Evolutionary conservation across 305 asterid species (phyloP).

Genomic region (Plantago lanceolata): DNA sequence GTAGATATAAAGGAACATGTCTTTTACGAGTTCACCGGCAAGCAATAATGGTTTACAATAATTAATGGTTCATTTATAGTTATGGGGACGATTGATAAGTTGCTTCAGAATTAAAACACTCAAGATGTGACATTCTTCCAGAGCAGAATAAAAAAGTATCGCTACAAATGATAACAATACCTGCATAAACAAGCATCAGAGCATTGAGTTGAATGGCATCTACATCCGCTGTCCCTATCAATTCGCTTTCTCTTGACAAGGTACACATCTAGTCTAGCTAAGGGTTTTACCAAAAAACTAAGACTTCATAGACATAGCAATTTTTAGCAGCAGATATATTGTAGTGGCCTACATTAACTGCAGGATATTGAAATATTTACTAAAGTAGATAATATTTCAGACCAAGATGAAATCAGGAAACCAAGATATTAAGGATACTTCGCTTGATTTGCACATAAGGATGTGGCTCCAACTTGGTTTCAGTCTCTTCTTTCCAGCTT

Average conservation of each 20-base stretch:
- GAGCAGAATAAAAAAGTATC: constrained; percentile 3
- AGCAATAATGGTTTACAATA: not conserved
- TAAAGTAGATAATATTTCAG: constrained; percentile 19
- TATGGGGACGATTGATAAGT: not conserved
- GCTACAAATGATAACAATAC: constrained; percentile 31
- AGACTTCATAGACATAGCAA: constrained; percentile 9
- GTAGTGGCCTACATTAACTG: constrained; percentile 4
- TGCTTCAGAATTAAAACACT: constrained; percentile 1
- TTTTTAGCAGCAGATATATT: constrained; percentile 17
- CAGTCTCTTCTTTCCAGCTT: constrained; percentile 57
- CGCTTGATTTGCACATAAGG: constrained; percentile 70
- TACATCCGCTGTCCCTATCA: constrained; percentile 78
- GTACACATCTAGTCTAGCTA: constrained; percentile 65
- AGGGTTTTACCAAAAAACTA: constrained; percentile 25
- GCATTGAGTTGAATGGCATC: constrained; percentile 62
- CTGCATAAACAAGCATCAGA: constrained; percentile 83
- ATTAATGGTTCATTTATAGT: not conserved
- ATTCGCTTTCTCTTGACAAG: constrained; percentile 75
- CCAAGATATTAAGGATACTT: constrained; percentile 63
- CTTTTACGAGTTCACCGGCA: not conserved
- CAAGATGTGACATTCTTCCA: constrained; percentile 3
- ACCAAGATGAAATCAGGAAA: constrained; percentile 20
- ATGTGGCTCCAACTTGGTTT: constrained; percentile 54
- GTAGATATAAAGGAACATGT: not conserved
- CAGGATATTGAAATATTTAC: constrained; percentile 7